Conservation (phyloP, 78 protist species). For the Cavenderia fasciculata region DNA sequence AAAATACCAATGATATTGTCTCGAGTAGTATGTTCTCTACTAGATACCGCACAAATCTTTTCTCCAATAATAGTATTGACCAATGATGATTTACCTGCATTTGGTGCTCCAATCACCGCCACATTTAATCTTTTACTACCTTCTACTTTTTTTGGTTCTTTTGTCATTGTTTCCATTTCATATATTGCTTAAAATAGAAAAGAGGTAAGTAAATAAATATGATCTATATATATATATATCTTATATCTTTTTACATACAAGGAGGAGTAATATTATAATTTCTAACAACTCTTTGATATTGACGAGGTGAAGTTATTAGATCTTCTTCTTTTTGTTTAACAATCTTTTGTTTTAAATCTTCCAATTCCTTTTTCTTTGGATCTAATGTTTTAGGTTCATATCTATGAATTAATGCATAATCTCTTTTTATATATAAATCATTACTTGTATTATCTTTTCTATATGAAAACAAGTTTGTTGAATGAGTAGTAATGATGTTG, state of each 20-base stretch:
- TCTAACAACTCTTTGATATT: conserved; percentile 25
- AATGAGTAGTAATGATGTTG: conserved; percentile 6
- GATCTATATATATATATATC: neutral
- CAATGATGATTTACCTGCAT: conserved; percentile 84
- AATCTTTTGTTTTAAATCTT: neutral
- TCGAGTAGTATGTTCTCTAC: conserved; percentile 71
- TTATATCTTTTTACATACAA: neutral
- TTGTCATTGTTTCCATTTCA: too few relatives aligned
- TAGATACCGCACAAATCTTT: conserved; percentile 67
- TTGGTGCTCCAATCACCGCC: conserved; percentile 82
- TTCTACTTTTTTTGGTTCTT: neutral
- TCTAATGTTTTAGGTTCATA: too few relatives aligned
- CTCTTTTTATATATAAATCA: too few relatives aligned
- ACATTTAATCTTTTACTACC: conserved; percentile 42
- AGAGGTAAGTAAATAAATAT: neutral
- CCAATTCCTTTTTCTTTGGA: conserved; percentile 32
- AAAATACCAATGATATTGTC: conserved; percentile 62
- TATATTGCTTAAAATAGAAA: too few relatives aligned
- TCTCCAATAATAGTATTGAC: conserved; percentile 70
- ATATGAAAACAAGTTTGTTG: too few relatives aligned
- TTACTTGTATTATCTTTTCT: too few relatives aligned
- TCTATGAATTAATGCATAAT: too few relatives aligned
- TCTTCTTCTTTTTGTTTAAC: neutral
- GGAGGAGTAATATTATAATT: conserved; percentile 61
- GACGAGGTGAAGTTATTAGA: conserved; percentile 2